Conservation (phyloP, 108 stramenopile species). For the Cyclotella distinguenda region DNA sequence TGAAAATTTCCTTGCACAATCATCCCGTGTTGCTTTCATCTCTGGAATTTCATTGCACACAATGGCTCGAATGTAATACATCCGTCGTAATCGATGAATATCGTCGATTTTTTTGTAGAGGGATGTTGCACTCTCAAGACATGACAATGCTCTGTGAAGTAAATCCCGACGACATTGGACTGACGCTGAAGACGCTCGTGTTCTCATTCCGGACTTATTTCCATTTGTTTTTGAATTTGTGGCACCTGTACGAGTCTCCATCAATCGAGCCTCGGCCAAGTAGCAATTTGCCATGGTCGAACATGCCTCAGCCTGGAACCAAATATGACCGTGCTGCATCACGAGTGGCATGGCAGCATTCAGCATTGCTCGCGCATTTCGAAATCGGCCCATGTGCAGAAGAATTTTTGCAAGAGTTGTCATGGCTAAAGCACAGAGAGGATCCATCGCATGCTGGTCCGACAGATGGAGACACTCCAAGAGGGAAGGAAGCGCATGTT, state of each 20-base stretch:
- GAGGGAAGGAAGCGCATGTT: conserved; percentile 53
- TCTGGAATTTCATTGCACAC: conserved; percentile 39
- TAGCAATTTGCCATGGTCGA: conserved; percentile 73
- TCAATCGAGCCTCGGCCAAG: conserved; percentile 47
- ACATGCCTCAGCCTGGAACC: conserved; percentile 70
- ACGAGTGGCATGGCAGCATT: conserved; percentile 58
- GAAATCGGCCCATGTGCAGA: conserved; percentile 51
- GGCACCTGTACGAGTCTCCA: conserved; percentile 1
- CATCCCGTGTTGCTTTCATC: conserved; percentile 24
- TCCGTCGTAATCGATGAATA: conserved; percentile 47
- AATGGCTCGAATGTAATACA: conserved; percentile 67
- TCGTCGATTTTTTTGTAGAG: conserved; percentile 63
- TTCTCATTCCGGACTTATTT: no score
- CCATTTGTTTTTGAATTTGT: neutral
- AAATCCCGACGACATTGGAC: no score
- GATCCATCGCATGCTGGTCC: conserved; percentile 62
- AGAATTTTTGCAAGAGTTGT: conserved; percentile 60
- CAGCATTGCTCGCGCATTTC: conserved; percentile 62
- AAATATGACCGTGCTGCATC: conserved; percentile 68
- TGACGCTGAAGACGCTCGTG: no score
- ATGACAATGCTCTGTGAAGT: conserved; percentile 31
- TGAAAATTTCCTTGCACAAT: conserved; percentile 27
- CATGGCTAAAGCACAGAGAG: conserved; percentile 71
- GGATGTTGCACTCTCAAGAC: conserved; percentile 29
- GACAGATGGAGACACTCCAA: conserved; percentile 68